Evolutionary conservation across 2,329 filamentous ascomycete species (phyloP), one percentile per base, ranked within the genome.

Genomic region (Sphaceloma murrayae): DNA sequence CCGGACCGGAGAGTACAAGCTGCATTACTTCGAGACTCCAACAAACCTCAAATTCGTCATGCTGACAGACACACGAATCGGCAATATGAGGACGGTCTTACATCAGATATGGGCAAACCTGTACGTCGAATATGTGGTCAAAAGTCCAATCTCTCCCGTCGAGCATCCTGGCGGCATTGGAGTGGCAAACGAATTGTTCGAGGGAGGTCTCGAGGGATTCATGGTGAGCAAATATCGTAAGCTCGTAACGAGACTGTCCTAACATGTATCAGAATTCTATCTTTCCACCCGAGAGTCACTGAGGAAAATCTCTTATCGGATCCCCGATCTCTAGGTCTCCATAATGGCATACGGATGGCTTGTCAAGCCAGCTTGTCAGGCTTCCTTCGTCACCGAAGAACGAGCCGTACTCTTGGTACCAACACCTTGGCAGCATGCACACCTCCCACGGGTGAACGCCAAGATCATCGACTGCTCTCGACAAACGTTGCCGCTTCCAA

Each of bases 21-120:
- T 98, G 56, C 91, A 98, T 68, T 98, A 94, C 70, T 98, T 95
- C 73, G 91, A 98, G 71, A 96, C 91, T 9, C 87, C 88, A 1
- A 91, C 87, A 43, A 93, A 85, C 62, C 80, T 94, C 64, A 93
- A 94, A 60, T 93, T 96, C 60, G 87, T 95, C 59, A 85, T 98
- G 80, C 73, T 96, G 59, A 96, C 91, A 17, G 91, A 96, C 66
- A 85, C 84, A 27, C 82, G 78, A 53, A 84, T 85, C 47, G 76
- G 83, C 53, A 95, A 87, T 64, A 89, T 98, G 78, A 78, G 88
- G 33, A 86, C 93, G 55, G 89, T 94, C 16, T 67, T 98, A 57
- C 88, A 98, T 62, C 91, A 98, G 72, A 95, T 98, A 51, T 98
- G 95, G 64, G 93, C 95, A 47, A 96, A 94, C 62, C 75, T 96